phyloP scores from a whole-genome alignment of 2,329 filamentous ascomycete genomes.

The Ophiocordyceps unilateralis region DNA sequence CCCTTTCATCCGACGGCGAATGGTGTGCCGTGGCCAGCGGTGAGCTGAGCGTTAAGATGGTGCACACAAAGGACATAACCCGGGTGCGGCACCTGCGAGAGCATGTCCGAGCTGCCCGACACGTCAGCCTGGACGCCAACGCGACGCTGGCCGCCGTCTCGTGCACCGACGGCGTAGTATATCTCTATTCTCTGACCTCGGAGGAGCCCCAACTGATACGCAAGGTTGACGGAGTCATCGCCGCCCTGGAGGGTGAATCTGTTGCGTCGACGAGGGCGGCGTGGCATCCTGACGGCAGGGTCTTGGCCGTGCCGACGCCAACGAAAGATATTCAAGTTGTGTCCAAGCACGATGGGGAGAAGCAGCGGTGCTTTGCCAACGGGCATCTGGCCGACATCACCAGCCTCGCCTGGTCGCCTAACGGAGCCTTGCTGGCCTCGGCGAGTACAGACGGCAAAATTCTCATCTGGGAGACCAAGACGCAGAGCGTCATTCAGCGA shows the following conservation, averaged over 20 bases:
- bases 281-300: constrained; percentile 91
- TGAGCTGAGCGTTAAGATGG: constrained; percentile 78
- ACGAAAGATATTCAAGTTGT: constrained; percentile 73
- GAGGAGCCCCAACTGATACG: constrained; percentile 67
- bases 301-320: constrained; percentile 72
- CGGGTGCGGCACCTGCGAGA: constrained; percentile 65
- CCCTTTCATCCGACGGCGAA: constrained; percentile 60
- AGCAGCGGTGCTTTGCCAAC: constrained; percentile 60
- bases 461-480: constrained; percentile 76
- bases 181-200: constrained; percentile 68
- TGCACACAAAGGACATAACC: constrained; percentile 63
- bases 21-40: constrained; percentile 97
- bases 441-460: constrained; percentile 53
- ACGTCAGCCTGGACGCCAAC: constrained; percentile 72
- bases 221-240: constrained; percentile 75
- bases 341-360: constrained; percentile 79
- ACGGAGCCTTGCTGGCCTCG: constrained; percentile 70
- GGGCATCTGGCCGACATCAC: constrained; percentile 77
- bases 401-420: constrained; percentile 81
- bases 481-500: constrained; percentile 62
- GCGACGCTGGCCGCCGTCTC: constrained; percentile 64
- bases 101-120: constrained; percentile 75
- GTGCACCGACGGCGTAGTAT: constrained; percentile 76
- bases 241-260: constrained; percentile 52
- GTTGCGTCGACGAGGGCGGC: constrained; percentile 57